Evolutionary conservation across 805 yeast species (phyloP).

Genomic region (Suhomyces sp.): DNA sequence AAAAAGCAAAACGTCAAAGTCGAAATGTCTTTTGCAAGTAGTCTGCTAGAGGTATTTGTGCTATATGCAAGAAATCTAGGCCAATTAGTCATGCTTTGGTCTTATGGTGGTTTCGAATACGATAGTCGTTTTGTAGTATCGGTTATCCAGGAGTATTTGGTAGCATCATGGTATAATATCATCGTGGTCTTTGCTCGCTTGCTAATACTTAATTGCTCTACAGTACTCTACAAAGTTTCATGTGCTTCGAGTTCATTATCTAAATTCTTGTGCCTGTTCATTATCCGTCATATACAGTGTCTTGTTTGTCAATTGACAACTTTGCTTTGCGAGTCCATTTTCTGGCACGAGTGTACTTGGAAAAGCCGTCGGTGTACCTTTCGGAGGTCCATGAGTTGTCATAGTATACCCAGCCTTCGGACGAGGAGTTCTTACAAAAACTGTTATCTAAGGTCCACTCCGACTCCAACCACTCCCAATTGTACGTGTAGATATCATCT

Average conservation of each 20-base stretch:
- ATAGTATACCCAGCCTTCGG: constrained; percentile 54
- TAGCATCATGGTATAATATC: too few relatives aligned
- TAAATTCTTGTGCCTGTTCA: too few relatives aligned
- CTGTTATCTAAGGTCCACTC: constrained; percentile 48
- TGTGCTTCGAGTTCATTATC: neutral
- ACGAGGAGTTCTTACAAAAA: constrained; percentile 33
- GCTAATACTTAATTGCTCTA: neutral
- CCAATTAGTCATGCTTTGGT: too few relatives aligned
- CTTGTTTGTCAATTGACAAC: constrained; percentile 21
- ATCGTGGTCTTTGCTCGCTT: neutral
- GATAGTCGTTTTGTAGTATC: too few relatives aligned
- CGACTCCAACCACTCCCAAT: constrained; percentile 59
- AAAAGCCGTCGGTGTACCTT: constrained; percentile 41
- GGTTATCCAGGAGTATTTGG: too few relatives aligned
- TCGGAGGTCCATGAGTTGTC: constrained; percentile 51
- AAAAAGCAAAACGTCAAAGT: neutral
- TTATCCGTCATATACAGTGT: constrained; percentile 8
- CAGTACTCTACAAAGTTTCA: neutral
- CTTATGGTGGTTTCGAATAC: too few relatives aligned
- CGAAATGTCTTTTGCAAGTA: too few relatives aligned
- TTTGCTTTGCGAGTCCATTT: constrained; percentile 50
- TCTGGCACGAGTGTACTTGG: constrained; percentile 51
- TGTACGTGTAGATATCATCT: constrained; percentile 34
- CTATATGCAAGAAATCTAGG: too few relatives aligned
- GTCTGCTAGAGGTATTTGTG: too few relatives aligned